These are phyloP conservation scores for Picea glauca DNA, from an alignment of 75 land plant species.

Conservation along the genomic window DNA sequence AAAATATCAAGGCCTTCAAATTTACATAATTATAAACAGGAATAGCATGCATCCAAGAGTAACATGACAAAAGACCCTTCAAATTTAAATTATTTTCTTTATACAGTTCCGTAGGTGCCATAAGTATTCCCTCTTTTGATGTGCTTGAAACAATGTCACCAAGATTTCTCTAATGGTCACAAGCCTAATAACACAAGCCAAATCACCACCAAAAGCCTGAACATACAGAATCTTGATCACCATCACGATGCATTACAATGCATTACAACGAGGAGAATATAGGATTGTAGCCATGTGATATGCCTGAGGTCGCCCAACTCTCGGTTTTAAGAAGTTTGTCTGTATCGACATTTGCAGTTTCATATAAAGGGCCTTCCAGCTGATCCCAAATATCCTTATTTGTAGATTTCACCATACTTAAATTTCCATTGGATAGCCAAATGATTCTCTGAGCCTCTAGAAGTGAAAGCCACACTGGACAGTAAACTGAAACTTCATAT, in stretches of 20 bases:
- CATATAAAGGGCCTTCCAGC: neutral
- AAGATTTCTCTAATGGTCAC: no score
- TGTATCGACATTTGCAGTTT: slow-evolving; percentile 30
- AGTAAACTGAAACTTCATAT: slow-evolving; percentile 56
- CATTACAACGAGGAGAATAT: slow-evolving; percentile 55
- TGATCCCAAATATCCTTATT: slow-evolving; percentile 44
- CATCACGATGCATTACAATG: slow-evolving; percentile 6
- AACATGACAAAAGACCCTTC: slow-evolving; percentile 51
- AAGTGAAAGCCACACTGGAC: slow-evolving; percentile 53
- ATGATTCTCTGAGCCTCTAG: slow-evolving; percentile 22
- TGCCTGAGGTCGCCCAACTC: slow-evolving; percentile 40
- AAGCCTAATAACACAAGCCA: neutral
- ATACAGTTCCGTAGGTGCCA: neutral
- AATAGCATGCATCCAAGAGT: slow-evolving; percentile 80
- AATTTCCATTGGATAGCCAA: slow-evolving; percentile 68
- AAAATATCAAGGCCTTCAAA: slow-evolving; percentile 21
- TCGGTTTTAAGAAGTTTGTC: slow-evolving; percentile 6
- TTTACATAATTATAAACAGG: slow-evolving; percentile 18
- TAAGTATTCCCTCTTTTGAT: slow-evolving; percentile 16
- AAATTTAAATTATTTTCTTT: slow-evolving; percentile 17
- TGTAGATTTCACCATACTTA: slow-evolving; percentile 72
- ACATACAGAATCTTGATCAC: slow-evolving; percentile 4
- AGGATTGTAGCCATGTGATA: slow-evolving; percentile 65
- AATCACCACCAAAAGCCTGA: slow-evolving; percentile 47
- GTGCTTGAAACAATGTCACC: slow-evolving; percentile 24